Conservation (phyloP, 1,284 basidiomycete genomes). For the Entoloma clypeatum region DNA sequence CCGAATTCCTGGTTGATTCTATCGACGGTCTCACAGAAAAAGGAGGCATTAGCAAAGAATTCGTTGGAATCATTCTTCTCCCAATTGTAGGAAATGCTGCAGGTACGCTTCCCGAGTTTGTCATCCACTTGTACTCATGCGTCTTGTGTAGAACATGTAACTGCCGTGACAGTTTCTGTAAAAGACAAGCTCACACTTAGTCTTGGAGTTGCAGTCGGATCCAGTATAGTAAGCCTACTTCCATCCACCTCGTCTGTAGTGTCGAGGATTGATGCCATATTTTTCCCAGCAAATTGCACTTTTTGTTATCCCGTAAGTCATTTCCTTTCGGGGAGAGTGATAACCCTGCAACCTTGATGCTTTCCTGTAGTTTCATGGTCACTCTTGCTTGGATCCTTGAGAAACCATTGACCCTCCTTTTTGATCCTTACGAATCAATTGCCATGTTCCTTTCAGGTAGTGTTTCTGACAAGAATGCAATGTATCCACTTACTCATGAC, state of each 20-base stretch:
- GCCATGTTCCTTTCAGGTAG: constrained; percentile 48
- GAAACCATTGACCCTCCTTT: constrained; percentile 70
- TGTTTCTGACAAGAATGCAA: background rate
- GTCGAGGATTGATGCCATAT: background rate
- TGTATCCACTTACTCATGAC: constrained; percentile 22
- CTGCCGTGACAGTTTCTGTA: constrained; percentile 84
- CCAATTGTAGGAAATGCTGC: constrained; percentile 88
- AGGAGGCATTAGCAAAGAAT: constrained; percentile 65
- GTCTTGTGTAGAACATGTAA: constrained; percentile 64
- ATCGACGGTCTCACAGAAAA: constrained; percentile 58
- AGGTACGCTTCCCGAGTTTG: constrained; percentile 36
- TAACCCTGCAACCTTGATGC: background rate
- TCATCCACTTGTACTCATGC: constrained; percentile 3
- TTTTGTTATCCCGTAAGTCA: constrained; percentile 75
- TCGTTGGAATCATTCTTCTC: constrained; percentile 82
- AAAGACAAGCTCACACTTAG: constrained; percentile 76
- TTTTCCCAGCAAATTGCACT: constrained; percentile 76
- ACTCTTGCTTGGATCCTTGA: constrained; percentile 63
- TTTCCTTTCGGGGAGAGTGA: background rate
- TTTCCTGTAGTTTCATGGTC: constrained; percentile 46
- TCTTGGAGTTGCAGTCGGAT: constrained; percentile 85
- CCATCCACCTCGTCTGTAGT: background rate
- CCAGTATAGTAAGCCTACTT: constrained; percentile 67
- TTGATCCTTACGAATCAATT: constrained; percentile 79
- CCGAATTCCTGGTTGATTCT: constrained; percentile 83